Conservation (phyloP, 305 asterid genomes). For the Rubia balearica region DNA sequence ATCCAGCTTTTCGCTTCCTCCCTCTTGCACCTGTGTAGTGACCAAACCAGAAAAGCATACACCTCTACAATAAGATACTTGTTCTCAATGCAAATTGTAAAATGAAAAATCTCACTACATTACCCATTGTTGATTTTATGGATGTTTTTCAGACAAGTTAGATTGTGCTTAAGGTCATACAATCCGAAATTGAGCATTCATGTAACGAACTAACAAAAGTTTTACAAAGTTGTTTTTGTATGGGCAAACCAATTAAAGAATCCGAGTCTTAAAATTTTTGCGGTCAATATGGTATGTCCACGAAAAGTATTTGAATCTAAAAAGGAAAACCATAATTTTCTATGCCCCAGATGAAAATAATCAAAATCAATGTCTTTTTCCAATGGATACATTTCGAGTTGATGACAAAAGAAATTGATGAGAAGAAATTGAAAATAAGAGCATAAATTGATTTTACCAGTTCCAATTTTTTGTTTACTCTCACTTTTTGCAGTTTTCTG, state of each 20-base stretch:
- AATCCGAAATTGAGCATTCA: neutral
- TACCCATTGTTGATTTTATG: neutral
- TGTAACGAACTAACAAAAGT: neutral
- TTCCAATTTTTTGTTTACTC: conserved; percentile 35
- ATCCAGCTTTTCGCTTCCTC: conserved; percentile 28
- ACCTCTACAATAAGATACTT: neutral
- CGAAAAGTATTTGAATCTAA: neutral
- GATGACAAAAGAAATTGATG: neutral
- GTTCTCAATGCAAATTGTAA: neutral
- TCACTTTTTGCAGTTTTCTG: conserved; percentile 40
- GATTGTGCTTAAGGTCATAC: neutral
- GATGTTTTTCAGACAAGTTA: neutral
- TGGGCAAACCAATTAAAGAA: neutral
- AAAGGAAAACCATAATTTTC: neutral
- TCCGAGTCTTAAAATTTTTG: neutral
- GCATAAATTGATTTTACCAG: conserved; percentile 31
- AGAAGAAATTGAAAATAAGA: neutral
- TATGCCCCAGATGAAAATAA: neutral
- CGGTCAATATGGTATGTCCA: neutral
- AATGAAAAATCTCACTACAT: neutral
- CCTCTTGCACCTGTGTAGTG: conserved; percentile 27
- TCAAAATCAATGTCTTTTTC: neutral
- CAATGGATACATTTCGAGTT: neutral
- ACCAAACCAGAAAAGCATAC: conserved; percentile 6
- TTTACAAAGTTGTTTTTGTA: neutral